phyloP scores from a whole-genome alignment of 495 filamentous ascomycete genomes.

The Neurospora intermedia region DNA sequence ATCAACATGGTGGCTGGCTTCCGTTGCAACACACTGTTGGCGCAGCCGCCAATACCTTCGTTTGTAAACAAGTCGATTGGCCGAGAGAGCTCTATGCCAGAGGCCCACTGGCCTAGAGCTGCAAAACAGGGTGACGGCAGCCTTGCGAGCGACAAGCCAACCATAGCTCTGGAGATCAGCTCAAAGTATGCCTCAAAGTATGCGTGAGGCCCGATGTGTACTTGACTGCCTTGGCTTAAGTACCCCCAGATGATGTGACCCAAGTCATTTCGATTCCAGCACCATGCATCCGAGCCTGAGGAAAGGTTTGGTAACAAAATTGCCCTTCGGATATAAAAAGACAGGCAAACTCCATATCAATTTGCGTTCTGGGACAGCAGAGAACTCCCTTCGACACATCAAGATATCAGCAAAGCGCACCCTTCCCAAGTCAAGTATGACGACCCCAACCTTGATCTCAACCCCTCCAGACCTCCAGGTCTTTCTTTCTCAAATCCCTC shows the following conservation, averaged over 20 bases:
- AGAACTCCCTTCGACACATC: not conserved
- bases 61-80: not conserved
- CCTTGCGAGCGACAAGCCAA: not conserved
- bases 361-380: not conserved
- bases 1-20: not conserved
- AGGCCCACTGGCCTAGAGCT: not conserved
- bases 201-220: not conserved
- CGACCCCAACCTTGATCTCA: slow-evolving; percentile 1
- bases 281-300: not conserved
- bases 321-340: not conserved
- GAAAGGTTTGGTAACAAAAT: not conserved
- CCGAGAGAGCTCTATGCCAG: not conserved
- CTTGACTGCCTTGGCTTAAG: not conserved
- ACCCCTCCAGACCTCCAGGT: not conserved
- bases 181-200: not conserved
- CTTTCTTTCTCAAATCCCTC: not conserved
- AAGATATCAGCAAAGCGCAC: not conserved
- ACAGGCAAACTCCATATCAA: not conserved
- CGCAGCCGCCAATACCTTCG: not conserved
- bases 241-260: not conserved
- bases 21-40: not conserved
- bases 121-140: not conserved
- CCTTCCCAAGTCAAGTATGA: not conserved
- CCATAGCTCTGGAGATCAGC: not conserved
- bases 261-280: not conserved